These are phyloP conservation scores for Juncus effusus DNA, from an alignment of 176 grass and related monocot genomes.

Conservation along the genomic window DNA sequence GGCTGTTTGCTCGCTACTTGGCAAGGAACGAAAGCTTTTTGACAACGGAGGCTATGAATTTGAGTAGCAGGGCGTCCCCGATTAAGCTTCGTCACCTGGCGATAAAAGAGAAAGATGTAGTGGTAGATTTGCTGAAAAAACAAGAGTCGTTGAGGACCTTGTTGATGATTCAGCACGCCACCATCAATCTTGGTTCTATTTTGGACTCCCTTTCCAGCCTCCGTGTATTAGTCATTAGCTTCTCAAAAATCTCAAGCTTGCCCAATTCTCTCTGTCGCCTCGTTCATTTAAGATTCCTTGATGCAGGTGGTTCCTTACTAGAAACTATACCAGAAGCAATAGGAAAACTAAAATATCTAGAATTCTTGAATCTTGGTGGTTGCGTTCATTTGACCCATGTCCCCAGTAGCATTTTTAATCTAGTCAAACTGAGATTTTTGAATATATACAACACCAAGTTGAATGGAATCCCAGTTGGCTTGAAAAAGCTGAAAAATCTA, in stretches of 20 bases:
- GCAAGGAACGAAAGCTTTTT: slow-evolving; percentile 29
- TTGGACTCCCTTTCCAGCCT: slow-evolving; percentile 27
- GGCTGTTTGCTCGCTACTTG: slow-evolving; percentile 35
- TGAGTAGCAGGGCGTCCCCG: slow-evolving; percentile 9
- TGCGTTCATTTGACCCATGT: slow-evolving; percentile 30
- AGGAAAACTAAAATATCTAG: slow-evolving; percentile 37
- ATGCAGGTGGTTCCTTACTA: slow-evolving; percentile 29
- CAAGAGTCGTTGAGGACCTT: slow-evolving; percentile 37
- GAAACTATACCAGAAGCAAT: slow-evolving; percentile 28
- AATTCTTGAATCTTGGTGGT: slow-evolving; percentile 35
- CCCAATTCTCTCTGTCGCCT: slow-evolving; percentile 32
- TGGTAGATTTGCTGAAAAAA: slow-evolving; percentile 3
- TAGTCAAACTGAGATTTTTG: slow-evolving; percentile 38
- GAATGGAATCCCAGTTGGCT: slow-evolving; percentile 29
- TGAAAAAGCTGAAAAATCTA: slow-evolving; percentile 37
- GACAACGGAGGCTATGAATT: slow-evolving; percentile 18
- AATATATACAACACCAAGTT: slow-evolving; percentile 30
- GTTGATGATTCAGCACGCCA: slow-evolving; percentile 27
- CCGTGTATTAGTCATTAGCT: slow-evolving; percentile 29
- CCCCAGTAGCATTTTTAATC: slow-evolving; percentile 31
- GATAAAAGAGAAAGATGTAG: slow-evolving; percentile 15
- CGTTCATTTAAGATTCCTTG: slow-evolving; percentile 38
- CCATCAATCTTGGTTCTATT: slow-evolving; percentile 10
- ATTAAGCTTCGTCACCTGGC: slow-evolving; percentile 32
- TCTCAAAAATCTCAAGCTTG: slow-evolving; percentile 21